Evolutionary conservation across 2,329 filamentous ascomycete genomes (phyloP), one percentile per base, ranked within the genome.

Genomic region (Ustulina deusta): DNA sequence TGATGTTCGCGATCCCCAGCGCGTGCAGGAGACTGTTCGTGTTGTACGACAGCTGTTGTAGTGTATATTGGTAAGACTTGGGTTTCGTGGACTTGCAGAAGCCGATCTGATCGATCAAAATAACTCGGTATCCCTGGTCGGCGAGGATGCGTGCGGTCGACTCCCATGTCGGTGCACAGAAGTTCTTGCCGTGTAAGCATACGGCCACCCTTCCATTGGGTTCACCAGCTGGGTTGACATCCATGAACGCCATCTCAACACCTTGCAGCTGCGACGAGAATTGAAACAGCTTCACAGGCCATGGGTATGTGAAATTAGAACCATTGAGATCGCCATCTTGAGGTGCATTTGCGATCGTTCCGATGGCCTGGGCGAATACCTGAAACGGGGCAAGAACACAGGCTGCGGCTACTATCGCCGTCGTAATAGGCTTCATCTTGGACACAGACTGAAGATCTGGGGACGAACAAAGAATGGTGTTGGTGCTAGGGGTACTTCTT

Each of bases 51-150:
- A 87, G 77, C 74, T 87, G 85, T 36, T 83, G 80, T 7, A 87
- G 78, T 29, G 80, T 84, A 77, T 85, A 87, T 73, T 87, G 85
- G 74, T 87, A 87, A 13, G 73, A 72, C 1, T 73, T 72, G 0
- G 84, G 83, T 75, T 87, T 87, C 29, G 82, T 81, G 9, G 84
- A 87, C 75, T 87, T 87, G 81, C 85, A 88, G 77, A 86, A 88
- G 66, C 86, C 85, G 54, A 88, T 77, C 69, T 87, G 85, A 69
- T 88, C 86, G 0, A 85, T 83, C 2, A 85, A 77, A 58, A 87
- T 81, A 59, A 87, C 83, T 44, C 85, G 83, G 70, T 85, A 87
- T 48, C 85, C 85, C 32, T 73, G 74, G 2, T 71, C 68, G 3
- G 79, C 72, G 61, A 87, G 81, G 11, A 77, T 74, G 11, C 75